Evolutionary conservation across 176 grass and related monocot genomes (phyloP).

Genomic region (Cymbopogon citratus): DNA sequence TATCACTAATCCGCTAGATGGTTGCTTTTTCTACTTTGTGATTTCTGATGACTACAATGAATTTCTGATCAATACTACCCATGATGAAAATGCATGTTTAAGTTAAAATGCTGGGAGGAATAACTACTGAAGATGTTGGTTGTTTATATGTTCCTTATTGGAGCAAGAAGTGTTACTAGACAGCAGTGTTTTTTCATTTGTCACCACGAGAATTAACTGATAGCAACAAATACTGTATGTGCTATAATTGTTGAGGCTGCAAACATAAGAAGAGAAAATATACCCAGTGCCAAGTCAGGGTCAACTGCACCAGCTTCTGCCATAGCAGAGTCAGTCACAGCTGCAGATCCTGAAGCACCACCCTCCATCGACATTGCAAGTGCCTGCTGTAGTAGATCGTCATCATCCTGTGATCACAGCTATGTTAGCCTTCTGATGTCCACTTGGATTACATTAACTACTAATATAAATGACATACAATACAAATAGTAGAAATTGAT

Average conservation of each 20-base stretch:
- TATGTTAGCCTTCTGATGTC: constrained; percentile 19
- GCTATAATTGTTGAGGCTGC: background rate
- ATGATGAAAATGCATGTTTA: background rate
- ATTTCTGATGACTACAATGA: background rate
- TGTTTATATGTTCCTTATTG: background rate
- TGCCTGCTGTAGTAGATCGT: constrained; percentile 78
- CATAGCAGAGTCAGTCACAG: constrained; percentile 54
- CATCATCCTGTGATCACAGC: constrained; percentile 52
- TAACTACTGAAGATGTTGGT: background rate
- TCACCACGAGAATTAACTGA: background rate
- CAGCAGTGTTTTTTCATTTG: background rate
- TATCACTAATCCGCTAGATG: background rate
- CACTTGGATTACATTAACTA: background rate
- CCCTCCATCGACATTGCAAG: constrained; percentile 94
- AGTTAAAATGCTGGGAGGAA: background rate
- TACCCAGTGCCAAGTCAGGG: constrained; percentile 80
- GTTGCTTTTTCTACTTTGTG: background rate
- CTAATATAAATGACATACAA: background rate
- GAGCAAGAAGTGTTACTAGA: background rate
- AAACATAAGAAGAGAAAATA: constrained; percentile 13
- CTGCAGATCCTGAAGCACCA: constrained; percentile 38
- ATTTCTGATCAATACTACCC: background rate
- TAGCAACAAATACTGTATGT: background rate
- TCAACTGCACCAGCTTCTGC: constrained; percentile 62
- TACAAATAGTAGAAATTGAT: constrained; percentile 4